Base-by-base conservation (phyloP, 345 rosid genomes). In the Boechera divaricarpa region DNA sequence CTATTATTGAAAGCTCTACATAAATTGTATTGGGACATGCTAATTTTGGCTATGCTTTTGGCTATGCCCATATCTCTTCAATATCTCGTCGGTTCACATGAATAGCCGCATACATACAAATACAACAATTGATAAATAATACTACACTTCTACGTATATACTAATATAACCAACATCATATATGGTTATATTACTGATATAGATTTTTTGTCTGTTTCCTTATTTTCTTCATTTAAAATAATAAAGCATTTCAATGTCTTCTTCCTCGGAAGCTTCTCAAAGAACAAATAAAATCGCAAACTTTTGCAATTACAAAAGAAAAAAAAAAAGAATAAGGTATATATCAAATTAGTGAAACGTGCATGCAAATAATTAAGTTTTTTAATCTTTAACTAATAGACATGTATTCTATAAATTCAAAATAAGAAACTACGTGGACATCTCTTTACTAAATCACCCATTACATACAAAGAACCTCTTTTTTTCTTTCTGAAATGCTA, bases 1-100 rank as follows among this genome's bases (percentile, higher is more conserved):
- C 76, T 63, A 65, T 71, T 57, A 57, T 58, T 56, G 42, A 54
- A 76, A 54, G 65, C 5, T n/a, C 24, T 15, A 64, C 53, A 67
- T 79, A 61, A 73, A 68, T 28, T 79, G 82, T 63, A 79, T 67
- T 53, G 70, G 74, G 74, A 79, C 82, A 67, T 73, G 58, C 47
- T 48, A 59, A 63, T 72, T 49, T 33, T 47, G 10, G 10, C 7
- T 58, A 58, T 29, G 65, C 75, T 72, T 49, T 33, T 47, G 10
- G 10, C 7, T 58, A 58, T 29, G 65, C 75, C 82, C 82, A 79
- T 79, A 67, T 60, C 75, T 62, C 70, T 49, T 76, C 39, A 0
- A 69, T 39, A 10, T 69, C 73, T 78, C 77, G 12, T 41, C 67
- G 49, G 38, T 67, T 62, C 57, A 73, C 54, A 73, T 79, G 65